These are phyloP conservation scores for Lentinula aciculospora DNA, from an alignment of 768 basidiomycete species.

Conservation along the genomic window DNA sequence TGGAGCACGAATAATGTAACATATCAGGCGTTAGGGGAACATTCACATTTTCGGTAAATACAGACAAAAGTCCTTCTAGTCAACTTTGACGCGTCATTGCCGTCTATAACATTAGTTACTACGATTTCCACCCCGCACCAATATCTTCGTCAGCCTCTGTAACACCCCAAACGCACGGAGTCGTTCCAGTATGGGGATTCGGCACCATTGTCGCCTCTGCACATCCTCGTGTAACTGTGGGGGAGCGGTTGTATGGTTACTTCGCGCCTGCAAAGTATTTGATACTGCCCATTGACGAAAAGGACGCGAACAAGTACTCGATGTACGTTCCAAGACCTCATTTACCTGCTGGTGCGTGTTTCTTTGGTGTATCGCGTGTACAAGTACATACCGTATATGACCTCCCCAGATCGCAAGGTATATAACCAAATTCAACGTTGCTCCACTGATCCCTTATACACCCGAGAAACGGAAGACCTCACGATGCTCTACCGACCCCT, in stretches of 20 bases:
- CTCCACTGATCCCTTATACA: slow-evolving; percentile 48
- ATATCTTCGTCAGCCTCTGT: slow-evolving; percentile 21
- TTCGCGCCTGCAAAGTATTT: slow-evolving; percentile 57
- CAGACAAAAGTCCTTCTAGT: not conserved
- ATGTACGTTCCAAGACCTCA: slow-evolving; percentile 59
- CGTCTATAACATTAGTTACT: slow-evolving; percentile 40
- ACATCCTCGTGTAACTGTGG: slow-evolving; percentile 39
- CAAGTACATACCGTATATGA: not conserved
- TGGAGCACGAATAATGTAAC: slow-evolving; percentile 71
- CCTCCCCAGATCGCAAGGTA: slow-evolving; percentile 48
- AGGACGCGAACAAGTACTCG: slow-evolving; percentile 45
- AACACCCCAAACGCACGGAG: slow-evolving; percentile 47
- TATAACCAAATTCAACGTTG: slow-evolving; percentile 68
- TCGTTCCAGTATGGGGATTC: slow-evolving; percentile 73
- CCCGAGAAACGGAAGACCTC: slow-evolving; percentile 47
- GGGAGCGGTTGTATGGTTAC: slow-evolving; percentile 63
- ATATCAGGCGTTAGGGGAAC: slow-evolving; percentile 53
- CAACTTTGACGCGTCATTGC: not conserved
- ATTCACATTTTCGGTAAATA: slow-evolving; percentile 42
- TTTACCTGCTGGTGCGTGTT: slow-evolving; percentile 46
- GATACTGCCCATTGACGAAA: slow-evolving; percentile 42
- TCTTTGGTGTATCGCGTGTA: not conserved
- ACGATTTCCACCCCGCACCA: slow-evolving; percentile 57
- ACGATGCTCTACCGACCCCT: slow-evolving; percentile 69
- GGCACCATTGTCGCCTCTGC: slow-evolving; percentile 49